Conservation (phyloP, 192 early-diverging fungal genomes). For the Dissophora globulifera region DNA sequence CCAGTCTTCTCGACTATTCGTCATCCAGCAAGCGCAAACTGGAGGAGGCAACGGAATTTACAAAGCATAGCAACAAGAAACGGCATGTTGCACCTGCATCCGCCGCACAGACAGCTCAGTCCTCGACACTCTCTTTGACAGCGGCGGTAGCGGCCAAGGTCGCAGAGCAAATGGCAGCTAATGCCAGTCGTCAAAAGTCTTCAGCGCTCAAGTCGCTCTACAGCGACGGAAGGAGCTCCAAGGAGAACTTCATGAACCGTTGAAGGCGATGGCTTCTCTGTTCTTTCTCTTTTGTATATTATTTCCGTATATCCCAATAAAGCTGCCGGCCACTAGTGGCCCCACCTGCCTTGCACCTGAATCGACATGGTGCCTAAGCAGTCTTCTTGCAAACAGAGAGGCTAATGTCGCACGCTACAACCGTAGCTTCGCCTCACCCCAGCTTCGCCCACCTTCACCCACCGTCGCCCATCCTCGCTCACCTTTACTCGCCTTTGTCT, state of each 20-base stretch:
- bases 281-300: not conserved
- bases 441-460: too few species aligned
- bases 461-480: too few species aligned
- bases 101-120: not conserved
- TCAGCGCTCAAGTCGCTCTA: slow-evolving; percentile 41
- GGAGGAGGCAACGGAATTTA: slow-evolving; percentile 18
- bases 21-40: slow-evolving; percentile 47
- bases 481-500: too few species aligned
- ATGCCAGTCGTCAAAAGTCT: slow-evolving; percentile 37
- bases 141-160: slow-evolving; percentile 59
- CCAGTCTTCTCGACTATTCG: slow-evolving; percentile 12
- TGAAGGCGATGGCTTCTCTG: not conserved
- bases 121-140: slow-evolving; percentile 48
- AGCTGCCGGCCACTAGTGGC: too few species aligned
- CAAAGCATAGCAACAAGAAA: slow-evolving; percentile 38
- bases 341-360: too few species aligned
- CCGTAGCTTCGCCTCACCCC: too few species aligned
- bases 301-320: not conserved
- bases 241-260: slow-evolving; percentile 52
- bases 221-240: slow-evolving; percentile 17
- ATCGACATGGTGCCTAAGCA: too few species aligned
- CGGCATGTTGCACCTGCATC: not conserved
- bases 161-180: slow-evolving; percentile 53
- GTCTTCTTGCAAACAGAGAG: too few species aligned
- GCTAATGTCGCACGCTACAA: too few species aligned